Conservation (phyloP, 768 basidiomycete genomes). For the Symmetrospora coprosmae region DNA sequence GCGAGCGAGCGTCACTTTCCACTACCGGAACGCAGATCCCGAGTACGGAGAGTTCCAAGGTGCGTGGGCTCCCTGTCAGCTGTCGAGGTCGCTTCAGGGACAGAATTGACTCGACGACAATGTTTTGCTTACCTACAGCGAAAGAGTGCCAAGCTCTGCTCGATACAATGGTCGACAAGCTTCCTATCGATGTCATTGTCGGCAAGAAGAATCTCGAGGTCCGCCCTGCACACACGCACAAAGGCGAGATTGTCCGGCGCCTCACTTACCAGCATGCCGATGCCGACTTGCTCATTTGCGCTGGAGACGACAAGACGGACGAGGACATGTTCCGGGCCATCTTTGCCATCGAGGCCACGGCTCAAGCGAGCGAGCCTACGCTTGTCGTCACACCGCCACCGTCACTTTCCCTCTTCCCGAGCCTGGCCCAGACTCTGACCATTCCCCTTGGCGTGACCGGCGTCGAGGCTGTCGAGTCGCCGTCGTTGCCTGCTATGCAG, state of each 20-base stretch:
- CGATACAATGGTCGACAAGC: slow-evolving; percentile 85
- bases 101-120: neutral
- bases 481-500: no score
- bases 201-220: slow-evolving; percentile 99
- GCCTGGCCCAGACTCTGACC: slow-evolving; percentile 19
- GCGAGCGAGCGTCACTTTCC: slow-evolving; percentile 96
- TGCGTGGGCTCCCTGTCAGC: neutral
- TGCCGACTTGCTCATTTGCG: slow-evolving; percentile 90
- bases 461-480: no score
- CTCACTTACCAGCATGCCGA: slow-evolving; percentile 85
- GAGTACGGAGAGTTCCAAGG: slow-evolving; percentile 75
- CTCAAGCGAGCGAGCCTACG: slow-evolving; percentile 45
- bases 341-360: slow-evolving; percentile 24
- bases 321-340: slow-evolving; percentile 91
- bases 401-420: slow-evolving; percentile 33
- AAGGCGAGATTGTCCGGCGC: slow-evolving; percentile 96
- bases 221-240: slow-evolving; percentile 85
- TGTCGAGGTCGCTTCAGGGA: neutral
- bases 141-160: slow-evolving; percentile 90
- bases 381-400: slow-evolving; percentile 43
- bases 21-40: slow-evolving; percentile 81
- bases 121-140: slow-evolving; percentile 58
- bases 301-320: slow-evolving; percentile 77
- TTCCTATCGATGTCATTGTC: slow-evolving; percentile 65
- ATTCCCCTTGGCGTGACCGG: neutral